Conservation (phyloP, 768 basidiomycete species). For the Pilatotrama ljubarskyi region DNA sequence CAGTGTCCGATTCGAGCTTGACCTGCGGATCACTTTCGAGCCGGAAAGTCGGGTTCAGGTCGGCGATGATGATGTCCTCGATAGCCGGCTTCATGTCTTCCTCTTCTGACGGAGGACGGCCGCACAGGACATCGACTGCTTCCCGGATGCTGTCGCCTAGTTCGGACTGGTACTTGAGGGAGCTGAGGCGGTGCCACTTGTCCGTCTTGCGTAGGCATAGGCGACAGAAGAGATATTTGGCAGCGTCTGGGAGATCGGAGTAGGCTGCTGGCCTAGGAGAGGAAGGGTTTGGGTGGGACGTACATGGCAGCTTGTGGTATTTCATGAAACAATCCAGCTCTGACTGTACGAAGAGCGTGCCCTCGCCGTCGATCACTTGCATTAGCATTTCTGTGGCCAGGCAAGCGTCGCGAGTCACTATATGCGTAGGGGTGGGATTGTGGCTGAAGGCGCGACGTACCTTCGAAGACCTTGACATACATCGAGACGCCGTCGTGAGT, state of each 20-base stretch:
- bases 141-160: constrained; percentile 41
- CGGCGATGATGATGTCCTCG: background rate
- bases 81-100: background rate
- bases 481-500: constrained; percentile 8
- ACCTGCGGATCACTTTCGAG: background rate
- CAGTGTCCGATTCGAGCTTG: background rate
- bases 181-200: constrained; percentile 51
- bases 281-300: constrained; percentile 29
- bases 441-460: constrained; percentile 3
- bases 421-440: background rate
- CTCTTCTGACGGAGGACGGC: background rate
- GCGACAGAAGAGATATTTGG: constrained; percentile 63
- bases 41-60: background rate
- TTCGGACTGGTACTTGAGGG: constrained; percentile 44
- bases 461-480: constrained; percentile 26
- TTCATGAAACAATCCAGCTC: constrained; percentile 48
- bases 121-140: constrained; percentile 49
- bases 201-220: constrained; percentile 60
- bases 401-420: background rate
- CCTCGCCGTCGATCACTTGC: constrained; percentile 51
- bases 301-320: constrained; percentile 52
- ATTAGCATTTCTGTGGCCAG: constrained; percentile 51
- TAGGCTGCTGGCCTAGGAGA: background rate
- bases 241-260: constrained; percentile 1
- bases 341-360: constrained; percentile 48